phyloP scores from a whole-genome alignment of 1,139 yeast species.

The Pichia kudriavzevii region DNA sequence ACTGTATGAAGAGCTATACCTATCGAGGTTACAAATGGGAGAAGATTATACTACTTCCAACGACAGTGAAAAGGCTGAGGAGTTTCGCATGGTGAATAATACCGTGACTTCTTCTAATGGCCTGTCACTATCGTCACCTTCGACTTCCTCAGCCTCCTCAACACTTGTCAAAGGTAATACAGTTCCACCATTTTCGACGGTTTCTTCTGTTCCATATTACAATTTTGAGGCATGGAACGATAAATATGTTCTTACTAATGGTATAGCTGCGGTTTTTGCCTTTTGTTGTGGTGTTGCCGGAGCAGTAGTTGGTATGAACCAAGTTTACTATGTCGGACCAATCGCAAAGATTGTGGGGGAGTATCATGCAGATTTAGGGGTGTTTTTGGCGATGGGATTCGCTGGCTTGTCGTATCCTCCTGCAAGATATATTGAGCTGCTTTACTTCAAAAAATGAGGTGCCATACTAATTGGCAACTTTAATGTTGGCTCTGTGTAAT shows the following conservation, averaged over 20 bases:
- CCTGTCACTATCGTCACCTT: background rate
- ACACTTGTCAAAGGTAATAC: background rate
- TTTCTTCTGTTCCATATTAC: slow-evolving; percentile 33
- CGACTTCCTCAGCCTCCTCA: background rate
- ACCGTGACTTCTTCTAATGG: background rate
- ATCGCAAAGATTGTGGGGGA: slow-evolving; percentile 57
- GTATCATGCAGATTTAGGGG: slow-evolving; percentile 78
- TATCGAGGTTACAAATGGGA: no score
- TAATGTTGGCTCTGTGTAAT: background rate
- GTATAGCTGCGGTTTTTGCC: slow-evolving; percentile 69
- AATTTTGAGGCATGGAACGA: slow-evolving; percentile 59
- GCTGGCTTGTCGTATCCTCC: slow-evolving; percentile 59
- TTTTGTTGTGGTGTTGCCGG: slow-evolving; percentile 83
- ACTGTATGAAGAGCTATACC: slow-evolving; percentile 33
- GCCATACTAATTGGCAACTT: background rate
- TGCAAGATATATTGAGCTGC: slow-evolving; percentile 57
- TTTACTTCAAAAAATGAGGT: slow-evolving; percentile 33
- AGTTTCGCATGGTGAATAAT: slow-evolving; percentile 1
- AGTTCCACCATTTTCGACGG: slow-evolving; percentile 19
- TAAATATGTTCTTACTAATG: slow-evolving; percentile 54
- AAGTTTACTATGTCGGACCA: slow-evolving; percentile 74
- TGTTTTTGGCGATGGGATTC: slow-evolving; percentile 73
- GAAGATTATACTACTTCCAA: slow-evolving; percentile 2
- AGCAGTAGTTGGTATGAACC: slow-evolving; percentile 81
- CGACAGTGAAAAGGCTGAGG: slow-evolving; percentile 3